These are phyloP conservation scores for Aspergillus sp. DNA, from an alignment of 2,329 filamentous ascomycete genomes.

Conservation along the genomic window DNA sequence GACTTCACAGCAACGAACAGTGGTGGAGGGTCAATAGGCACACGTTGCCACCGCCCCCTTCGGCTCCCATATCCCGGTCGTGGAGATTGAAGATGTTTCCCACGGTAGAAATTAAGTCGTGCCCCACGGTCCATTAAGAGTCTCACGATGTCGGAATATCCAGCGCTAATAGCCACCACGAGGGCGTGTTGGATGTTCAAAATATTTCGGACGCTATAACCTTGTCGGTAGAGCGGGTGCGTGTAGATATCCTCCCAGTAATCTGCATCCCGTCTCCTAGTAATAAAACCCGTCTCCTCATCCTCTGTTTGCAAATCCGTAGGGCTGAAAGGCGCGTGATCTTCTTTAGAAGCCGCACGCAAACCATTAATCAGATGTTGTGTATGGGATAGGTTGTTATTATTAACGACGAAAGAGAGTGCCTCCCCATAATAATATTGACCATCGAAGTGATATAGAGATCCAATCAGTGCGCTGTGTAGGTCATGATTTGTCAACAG, in stretches of 20 bases:
- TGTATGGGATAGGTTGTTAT: not conserved
- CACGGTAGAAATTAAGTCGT: not conserved
- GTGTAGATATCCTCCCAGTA: not conserved
- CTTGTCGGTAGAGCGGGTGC: not conserved
- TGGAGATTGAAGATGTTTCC: not conserved
- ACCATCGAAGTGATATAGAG: not conserved
- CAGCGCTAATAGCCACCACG: not conserved
- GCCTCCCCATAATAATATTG: not conserved
- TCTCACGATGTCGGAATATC: not conserved
- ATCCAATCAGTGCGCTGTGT: not conserved
- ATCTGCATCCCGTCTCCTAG: not conserved
- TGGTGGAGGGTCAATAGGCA: not conserved
- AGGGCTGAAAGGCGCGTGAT: not conserved
- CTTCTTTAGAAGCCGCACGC: not conserved
- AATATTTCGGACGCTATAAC: not conserved
- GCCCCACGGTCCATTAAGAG: not conserved
- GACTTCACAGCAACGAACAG: not conserved
- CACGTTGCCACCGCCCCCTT: not conserved
- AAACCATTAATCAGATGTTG: not conserved
- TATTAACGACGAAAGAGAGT: not conserved
- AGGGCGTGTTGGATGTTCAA: not conserved
- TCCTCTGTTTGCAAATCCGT: too few relatives aligned
- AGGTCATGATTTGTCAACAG: not conserved
- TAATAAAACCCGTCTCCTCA: not conserved
- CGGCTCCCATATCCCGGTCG: not conserved